These are phyloP conservation scores for Gyromitra esculenta DNA, from an alignment of 2,329 filamentous ascomycete genomes.

Conservation along the genomic window DNA sequence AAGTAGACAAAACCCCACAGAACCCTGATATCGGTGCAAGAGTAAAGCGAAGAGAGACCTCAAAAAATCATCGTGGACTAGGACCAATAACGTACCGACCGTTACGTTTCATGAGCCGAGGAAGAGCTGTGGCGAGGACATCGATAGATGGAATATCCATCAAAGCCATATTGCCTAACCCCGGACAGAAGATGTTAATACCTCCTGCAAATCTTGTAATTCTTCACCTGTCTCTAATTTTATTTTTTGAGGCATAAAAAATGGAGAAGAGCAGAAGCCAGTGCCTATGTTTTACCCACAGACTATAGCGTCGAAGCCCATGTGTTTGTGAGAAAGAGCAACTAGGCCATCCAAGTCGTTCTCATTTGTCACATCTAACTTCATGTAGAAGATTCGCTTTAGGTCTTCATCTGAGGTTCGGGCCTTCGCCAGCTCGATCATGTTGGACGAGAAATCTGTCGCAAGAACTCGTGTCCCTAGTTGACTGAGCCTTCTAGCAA, in stretches of 20 bases:
- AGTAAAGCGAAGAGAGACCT: background rate
- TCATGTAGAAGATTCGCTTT: constrained; percentile 47
- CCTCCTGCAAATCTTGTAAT: background rate
- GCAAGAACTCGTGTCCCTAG: constrained; percentile 61
- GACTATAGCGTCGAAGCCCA: constrained; percentile 52
- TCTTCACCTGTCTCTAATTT: background rate
- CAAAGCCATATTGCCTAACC: constrained; percentile 63
- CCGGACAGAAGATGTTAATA: constrained; percentile 31
- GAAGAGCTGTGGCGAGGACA: constrained; percentile 62
- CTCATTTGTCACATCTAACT: constrained; percentile 61
- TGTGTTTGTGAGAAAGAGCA: constrained; percentile 42
- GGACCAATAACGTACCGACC: constrained; percentile 61
- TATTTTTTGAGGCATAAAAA: constrained; percentile 58
- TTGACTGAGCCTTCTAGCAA: constrained; percentile 63
- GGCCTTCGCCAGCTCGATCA: constrained; percentile 61
- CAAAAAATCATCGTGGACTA: background rate
- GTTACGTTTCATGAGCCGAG: constrained; percentile 61
- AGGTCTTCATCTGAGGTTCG: constrained; percentile 54
- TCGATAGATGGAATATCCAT: constrained; percentile 64
- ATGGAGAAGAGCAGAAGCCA: constrained; percentile 60
- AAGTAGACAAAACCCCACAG: background rate
- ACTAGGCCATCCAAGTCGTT: constrained; percentile 59
- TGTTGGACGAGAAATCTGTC: constrained; percentile 63
- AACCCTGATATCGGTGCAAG: background rate
- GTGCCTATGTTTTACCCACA: constrained; percentile 55